Evolutionary conservation across 306 rosid genomes (phyloP).

Genomic region (Datisca glomerata): DNA sequence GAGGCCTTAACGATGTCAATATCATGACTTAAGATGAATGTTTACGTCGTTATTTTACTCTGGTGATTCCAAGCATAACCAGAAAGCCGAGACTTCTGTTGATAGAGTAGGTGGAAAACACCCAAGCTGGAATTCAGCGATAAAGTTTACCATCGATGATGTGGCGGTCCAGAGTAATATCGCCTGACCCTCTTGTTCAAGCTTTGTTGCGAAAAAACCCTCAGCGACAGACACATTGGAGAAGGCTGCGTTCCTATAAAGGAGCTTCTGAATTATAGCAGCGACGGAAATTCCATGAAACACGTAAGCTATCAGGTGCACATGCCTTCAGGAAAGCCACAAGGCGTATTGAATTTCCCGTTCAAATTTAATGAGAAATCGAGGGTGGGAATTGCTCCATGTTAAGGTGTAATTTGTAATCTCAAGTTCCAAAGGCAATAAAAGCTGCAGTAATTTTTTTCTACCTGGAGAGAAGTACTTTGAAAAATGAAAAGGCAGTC

Average conservation of each 20-base stretch:
- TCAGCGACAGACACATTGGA: constrained; percentile 45
- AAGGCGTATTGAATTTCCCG: constrained; percentile 41
- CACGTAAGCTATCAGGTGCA: constrained; percentile 42
- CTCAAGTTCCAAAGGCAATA: too few relatives aligned
- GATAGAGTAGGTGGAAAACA: constrained; percentile 27
- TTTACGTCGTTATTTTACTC: constrained; percentile 46
- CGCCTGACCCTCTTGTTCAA: constrained; percentile 32
- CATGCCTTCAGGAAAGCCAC: constrained; percentile 36
- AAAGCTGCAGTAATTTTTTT: too few relatives aligned
- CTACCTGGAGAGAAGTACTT: too few relatives aligned
- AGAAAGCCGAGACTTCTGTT: constrained; percentile 25
- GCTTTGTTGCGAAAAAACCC: constrained; percentile 33
- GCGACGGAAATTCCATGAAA: constrained; percentile 13
- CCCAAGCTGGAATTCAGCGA: constrained; percentile 54
- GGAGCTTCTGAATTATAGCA: constrained; percentile 41
- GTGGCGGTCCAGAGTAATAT: constrained; percentile 22
- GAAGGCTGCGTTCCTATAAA: constrained; percentile 35
- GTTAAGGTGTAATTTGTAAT: too few relatives aligned
- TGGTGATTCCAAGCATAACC: constrained; percentile 24
- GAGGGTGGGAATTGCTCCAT: not conserved
- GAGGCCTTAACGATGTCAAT: constrained; percentile 52
- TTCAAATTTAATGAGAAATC: constrained; percentile 23
- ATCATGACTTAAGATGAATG: constrained; percentile 66
- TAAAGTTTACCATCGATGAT: constrained; percentile 35
- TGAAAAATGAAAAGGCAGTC: too few relatives aligned